Base-by-base conservation (phyloP, 1,284 basidiomycete genomes). In the Ustilago shanxiensis region DNA sequence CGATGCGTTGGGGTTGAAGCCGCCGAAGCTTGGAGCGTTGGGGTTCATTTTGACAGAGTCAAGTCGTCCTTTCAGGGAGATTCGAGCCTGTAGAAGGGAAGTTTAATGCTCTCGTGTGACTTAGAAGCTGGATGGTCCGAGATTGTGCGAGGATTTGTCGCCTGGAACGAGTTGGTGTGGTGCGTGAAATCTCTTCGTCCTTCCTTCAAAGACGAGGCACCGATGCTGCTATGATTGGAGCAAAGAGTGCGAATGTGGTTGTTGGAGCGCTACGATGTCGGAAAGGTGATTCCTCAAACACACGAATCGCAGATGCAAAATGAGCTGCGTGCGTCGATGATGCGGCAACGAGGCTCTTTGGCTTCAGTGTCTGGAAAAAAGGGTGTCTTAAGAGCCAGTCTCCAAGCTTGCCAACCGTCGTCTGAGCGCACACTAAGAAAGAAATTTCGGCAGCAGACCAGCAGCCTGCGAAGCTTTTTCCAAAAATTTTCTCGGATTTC, bases 1-100 rank as follows among this genome's bases (percentile, higher is more conserved):
- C 37, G 66, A 66, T 33, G 83, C 83, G 55, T 78, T 66, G 49
- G 84, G 84, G 73, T 85, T 85, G 76, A 85, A 85, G 41, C 55
- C 54, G 60, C 68, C 76, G 72, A 85, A 85, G 63, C 74, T 77
- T 39, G 76, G 77, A 61, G 84, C 84, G 82, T 86, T 86, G 26
- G 84, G 84, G 70, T 86, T 86, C 84, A 86, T 86, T 13, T 28
- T 65, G 31, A 33, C 31, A 13, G 35, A 2, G 13, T 16, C 14
- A 16, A 16, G 7, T 22, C 6, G 18, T 28, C 24, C 44, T 22
- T 24, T 51, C 29, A 33, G 31, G 29, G 20, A 59, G 28, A 33
- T 18, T 24, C 13, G 45, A 33, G 18, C 22, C 37, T 26, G 3
- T 22, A 28, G 13, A 33, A 31, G 28, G 26, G 39, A 16, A 29